Evolutionary conservation across 108 stramenopile genomes (phyloP).

Genomic region (Phaeodactylum tricornutum): DNA sequence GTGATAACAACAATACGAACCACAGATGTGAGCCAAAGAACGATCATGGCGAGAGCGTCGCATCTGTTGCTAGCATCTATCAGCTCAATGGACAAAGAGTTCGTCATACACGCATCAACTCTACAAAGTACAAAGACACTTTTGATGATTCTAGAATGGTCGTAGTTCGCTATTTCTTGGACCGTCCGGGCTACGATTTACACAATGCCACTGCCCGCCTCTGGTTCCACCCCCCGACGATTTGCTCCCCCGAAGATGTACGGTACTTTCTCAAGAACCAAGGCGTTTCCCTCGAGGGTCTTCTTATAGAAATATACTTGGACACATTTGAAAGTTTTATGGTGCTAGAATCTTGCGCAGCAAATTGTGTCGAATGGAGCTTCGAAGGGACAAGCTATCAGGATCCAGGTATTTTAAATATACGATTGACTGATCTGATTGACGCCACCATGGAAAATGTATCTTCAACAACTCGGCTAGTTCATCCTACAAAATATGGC

Average conservation of each 20-base stretch:
- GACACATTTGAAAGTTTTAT: conserved; percentile 27
- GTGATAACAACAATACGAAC: too few relatives aligned
- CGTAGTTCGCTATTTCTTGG: conserved; percentile 28
- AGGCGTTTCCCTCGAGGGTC: conserved; percentile 10
- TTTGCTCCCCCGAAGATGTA: conserved; percentile 13
- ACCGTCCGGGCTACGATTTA: conserved; percentile 30
- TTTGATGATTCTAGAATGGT: too few relatives aligned
- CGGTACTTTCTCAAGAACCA: conserved; percentile 13
- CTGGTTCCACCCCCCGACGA: conserved; percentile 21
- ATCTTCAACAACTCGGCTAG: background rate
- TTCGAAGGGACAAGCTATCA: conserved; percentile 10
- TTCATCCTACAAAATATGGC: background rate
- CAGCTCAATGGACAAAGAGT: too few relatives aligned
- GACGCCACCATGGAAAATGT: too few relatives aligned
- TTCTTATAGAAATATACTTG: conserved; percentile 27
- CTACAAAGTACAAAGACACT: too few relatives aligned
- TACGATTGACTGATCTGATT: conserved; percentile 31
- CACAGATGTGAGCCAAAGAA: too few relatives aligned
- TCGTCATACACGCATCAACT: too few relatives aligned
- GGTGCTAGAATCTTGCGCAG: conserved; percentile 20
- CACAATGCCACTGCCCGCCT: conserved; percentile 21
- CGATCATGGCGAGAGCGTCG: too few relatives aligned
- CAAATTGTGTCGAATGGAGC: conserved; percentile 16
- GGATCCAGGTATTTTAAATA: conserved; percentile 23
- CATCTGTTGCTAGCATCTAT: too few relatives aligned